Conservation (phyloP, 2,329 filamentous ascomycete species). For the Bipolaris oryzae region DNA sequence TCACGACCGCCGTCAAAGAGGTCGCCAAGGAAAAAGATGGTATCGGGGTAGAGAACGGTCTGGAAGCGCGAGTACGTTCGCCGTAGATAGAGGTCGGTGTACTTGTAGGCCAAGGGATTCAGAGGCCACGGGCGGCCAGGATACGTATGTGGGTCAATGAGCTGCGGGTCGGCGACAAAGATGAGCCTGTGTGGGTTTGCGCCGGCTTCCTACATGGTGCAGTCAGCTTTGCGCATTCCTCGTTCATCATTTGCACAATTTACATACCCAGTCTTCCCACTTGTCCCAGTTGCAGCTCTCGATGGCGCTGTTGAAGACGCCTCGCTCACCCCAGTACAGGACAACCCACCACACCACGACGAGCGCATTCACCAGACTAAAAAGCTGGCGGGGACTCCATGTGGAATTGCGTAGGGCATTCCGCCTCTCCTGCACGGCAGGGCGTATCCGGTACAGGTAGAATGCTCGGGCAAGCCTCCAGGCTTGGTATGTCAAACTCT, state of each 20-base stretch:
- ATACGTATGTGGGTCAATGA: conserved; percentile 95
- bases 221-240: conserved; percentile 18
- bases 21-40: conserved; percentile 89
- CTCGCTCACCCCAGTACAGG: conserved; percentile 84
- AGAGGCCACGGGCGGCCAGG: conserved; percentile 78
- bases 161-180: conserved; percentile 87
- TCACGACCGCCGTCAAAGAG: conserved; percentile 95
- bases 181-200: conserved; percentile 83
- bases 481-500: conserved; percentile 41
- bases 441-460: conserved; percentile 38
- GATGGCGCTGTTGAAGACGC: conserved; percentile 73
- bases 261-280: conserved; percentile 88
- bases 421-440: conserved; percentile 23
- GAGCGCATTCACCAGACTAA: conserved; percentile 55
- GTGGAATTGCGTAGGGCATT: conserved; percentile 19
- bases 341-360: conserved; percentile 76
- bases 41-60: conserved; percentile 77
- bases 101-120: conserved; percentile 67
- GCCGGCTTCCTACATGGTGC: conserved; percentile 67
- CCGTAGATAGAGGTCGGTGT: conserved; percentile 90
- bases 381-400: conserved; percentile 34
- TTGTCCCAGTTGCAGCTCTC: conserved; percentile 77
- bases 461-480: conserved; percentile 40
- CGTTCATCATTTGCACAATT: neutral
- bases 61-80: conserved; percentile 83